Percentiles rank a stretch among this genome's conserved stretches.
Evolutionary conservation across 2,329 filamentous ascomycete species (phyloP).

Genomic region (Fonsecaea nubica): DNA sequence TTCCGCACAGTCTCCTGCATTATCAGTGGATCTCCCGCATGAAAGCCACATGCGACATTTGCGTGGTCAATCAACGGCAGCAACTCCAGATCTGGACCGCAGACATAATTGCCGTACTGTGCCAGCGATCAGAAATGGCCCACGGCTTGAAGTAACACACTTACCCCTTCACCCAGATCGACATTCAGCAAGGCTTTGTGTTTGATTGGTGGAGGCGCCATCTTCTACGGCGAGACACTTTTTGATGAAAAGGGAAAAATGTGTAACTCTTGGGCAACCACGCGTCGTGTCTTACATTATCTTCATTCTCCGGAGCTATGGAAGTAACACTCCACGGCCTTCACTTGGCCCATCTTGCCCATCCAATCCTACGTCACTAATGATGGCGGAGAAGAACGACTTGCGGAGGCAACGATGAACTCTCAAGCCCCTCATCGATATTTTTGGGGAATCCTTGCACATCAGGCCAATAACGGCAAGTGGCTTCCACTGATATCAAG

Average conservation of each 20-base stretch:
- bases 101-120: constrained; percentile 54
- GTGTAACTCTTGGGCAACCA: neutral
- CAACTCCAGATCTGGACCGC: constrained; percentile 65
- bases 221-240: constrained; percentile 14
- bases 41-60: constrained; percentile 68
- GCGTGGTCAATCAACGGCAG: constrained; percentile 68
- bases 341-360: neutral
- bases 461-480: constrained; percentile 22
- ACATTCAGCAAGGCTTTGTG: constrained; percentile 59
- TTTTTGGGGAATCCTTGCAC: constrained; percentile 17
- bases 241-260: neutral
- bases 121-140: constrained; percentile 19
- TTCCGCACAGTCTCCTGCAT: constrained; percentile 66
- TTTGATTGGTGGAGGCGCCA: constrained; percentile 51
- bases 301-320: neutral
- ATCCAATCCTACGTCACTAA: constrained; percentile 26
- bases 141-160: constrained; percentile 6
- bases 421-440: constrained; percentile 16
- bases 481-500: constrained; percentile 15
- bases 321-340: neutral
- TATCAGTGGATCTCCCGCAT: constrained; percentile 67
- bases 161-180: constrained; percentile 55
- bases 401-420: constrained; percentile 9
- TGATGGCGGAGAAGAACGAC: constrained; percentile 30
- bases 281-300: neutral